phyloP scores from a whole-genome alignment of 495 filamentous ascomycete genomes.

The Cercophora sp. region DNA sequence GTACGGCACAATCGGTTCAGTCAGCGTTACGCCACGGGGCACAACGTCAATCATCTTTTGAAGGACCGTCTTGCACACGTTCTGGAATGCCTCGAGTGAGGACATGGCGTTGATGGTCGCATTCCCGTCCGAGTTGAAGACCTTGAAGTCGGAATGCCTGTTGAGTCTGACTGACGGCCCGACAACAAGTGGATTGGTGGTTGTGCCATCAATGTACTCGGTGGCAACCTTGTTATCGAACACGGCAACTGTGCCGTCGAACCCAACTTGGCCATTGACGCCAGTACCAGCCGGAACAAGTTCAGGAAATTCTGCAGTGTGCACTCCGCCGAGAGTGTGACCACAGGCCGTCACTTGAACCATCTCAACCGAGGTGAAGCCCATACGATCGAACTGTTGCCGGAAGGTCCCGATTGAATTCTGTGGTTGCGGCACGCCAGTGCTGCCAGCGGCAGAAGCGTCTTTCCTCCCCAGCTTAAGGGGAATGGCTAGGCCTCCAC shows the following conservation, averaged over 20 bases:
- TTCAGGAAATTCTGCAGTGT: slow-evolving; percentile 50
- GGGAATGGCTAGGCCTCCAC: slow-evolving; percentile 55
- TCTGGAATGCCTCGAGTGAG: slow-evolving; percentile 37
- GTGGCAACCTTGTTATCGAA: slow-evolving; percentile 56
- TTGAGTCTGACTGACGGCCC: slow-evolving; percentile 38
- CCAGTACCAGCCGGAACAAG: slow-evolving; percentile 47
- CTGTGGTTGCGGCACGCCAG: slow-evolving; percentile 57
- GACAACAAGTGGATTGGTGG: slow-evolving; percentile 50
- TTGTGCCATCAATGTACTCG: slow-evolving; percentile 53
- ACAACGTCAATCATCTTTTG: slow-evolving; percentile 62
- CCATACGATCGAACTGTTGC: slow-evolving; percentile 54
- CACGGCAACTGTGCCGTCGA: slow-evolving; percentile 42
- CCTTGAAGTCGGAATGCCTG: slow-evolving; percentile 52
- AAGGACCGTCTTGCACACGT: slow-evolving; percentile 47
- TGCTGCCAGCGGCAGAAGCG: slow-evolving; percentile 44
- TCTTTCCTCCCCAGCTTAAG: slow-evolving; percentile 53
- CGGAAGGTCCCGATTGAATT: slow-evolving; percentile 49
- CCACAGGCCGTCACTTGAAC: slow-evolving; percentile 60
- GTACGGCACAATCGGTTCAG: slow-evolving; percentile 52
- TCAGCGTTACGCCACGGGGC: slow-evolving; percentile 47
- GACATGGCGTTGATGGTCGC: slow-evolving; percentile 49
- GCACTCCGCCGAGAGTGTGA: slow-evolving; percentile 59
- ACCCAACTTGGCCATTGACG: slow-evolving; percentile 36
- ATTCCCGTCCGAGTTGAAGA: slow-evolving; percentile 56
- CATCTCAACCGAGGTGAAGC: slow-evolving; percentile 53